These are phyloP conservation scores for Dactylorhiza incarnata DNA, from an alignment of 106 monocot genomes.

Conservation along the genomic window DNA sequence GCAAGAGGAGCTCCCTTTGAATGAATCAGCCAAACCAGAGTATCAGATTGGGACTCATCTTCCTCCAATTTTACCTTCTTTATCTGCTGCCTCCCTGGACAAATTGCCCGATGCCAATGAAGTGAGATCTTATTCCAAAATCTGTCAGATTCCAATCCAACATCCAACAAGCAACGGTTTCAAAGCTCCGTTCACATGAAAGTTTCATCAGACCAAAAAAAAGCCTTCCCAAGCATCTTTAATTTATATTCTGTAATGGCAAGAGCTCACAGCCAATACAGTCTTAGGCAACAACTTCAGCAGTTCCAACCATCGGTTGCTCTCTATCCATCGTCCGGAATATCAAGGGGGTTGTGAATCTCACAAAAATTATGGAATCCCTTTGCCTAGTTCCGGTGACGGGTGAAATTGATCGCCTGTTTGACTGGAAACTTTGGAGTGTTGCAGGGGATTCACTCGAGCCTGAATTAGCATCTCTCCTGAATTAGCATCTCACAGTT, in stretches of 20 bases:
- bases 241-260: background rate
- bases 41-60: background rate
- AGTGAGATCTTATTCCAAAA: conserved; percentile 8
- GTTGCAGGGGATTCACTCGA: no score
- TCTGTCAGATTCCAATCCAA: conserved; percentile 10
- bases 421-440: no score
- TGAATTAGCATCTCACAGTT: no score
- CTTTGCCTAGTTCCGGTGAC: background rate
- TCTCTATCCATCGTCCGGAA: background rate
- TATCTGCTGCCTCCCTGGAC: background rate
- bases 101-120: background rate
- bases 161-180: background rate
- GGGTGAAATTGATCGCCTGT: background rate
- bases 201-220: background rate
- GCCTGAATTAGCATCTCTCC: no score
- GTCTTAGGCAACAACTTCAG: background rate
- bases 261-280: background rate
- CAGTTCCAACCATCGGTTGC: background rate
- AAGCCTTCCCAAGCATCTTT: background rate
- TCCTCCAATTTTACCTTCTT: background rate
- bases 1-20: background rate
- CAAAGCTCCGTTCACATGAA: background rate
- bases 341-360: background rate
- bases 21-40: background rate
- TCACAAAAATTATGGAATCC: background rate